A percentile compares a stretch with the other conserved stretches of the same genome.
Evolutionary conservation across 345 rosid species (phyloP).

Genomic region (Acer saccharum): DNA sequence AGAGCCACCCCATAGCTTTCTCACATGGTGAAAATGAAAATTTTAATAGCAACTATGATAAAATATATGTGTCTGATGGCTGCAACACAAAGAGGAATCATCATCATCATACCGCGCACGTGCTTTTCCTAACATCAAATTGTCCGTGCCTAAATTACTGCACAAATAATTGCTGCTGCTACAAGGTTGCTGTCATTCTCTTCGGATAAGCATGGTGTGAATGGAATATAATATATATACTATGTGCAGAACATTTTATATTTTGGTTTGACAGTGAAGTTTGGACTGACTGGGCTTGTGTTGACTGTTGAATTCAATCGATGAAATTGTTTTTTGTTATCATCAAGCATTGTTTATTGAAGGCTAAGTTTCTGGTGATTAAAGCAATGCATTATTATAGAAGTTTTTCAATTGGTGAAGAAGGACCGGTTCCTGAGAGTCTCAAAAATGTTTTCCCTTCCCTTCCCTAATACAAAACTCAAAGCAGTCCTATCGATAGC

Average conservation of each 20-base stretch:
- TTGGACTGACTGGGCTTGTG: slow-evolving; percentile 4
- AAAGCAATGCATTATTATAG: background rate
- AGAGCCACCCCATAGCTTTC: slow-evolving; percentile 12
- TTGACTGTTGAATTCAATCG: slow-evolving; percentile 14
- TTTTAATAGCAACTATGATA: slow-evolving; percentile 5
- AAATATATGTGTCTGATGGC: background rate
- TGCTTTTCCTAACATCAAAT: slow-evolving; percentile 14
- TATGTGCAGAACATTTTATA: background rate
- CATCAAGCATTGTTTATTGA: background rate
- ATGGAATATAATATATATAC: background rate
- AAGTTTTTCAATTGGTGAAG: background rate
- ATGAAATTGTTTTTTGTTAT: background rate
- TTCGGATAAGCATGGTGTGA: background rate
- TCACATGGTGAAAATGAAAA: slow-evolving; percentile 24
- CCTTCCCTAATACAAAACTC: too few species aligned
- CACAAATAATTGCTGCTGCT: background rate
- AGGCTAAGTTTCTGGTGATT: background rate
- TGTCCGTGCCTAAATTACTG: slow-evolving; percentile 22
- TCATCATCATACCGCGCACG: slow-evolving; percentile 1
- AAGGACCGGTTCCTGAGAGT: background rate
- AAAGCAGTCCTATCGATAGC: background rate
- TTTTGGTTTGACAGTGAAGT: background rate
- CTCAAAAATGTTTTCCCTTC: background rate
- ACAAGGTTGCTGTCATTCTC: slow-evolving; percentile 21
- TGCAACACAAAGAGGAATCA: slow-evolving; percentile 19